Base-by-base conservation (phyloP, 2,329 filamentous ascomycete genomes). In the Xylaria sp. region DNA sequence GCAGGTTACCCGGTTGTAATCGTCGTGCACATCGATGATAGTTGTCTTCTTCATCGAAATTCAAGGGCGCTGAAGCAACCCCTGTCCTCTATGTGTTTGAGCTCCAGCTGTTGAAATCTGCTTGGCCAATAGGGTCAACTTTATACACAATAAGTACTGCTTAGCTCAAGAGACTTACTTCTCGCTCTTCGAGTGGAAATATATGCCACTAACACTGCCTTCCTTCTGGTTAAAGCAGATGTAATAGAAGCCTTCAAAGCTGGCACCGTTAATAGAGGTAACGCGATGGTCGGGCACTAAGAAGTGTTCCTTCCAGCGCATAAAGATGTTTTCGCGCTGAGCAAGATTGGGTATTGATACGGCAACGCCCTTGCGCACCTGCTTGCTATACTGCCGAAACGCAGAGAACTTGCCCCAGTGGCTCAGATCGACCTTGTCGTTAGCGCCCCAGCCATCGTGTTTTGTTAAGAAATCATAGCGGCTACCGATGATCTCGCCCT, bases 271-370 rank as follows among this genome's bases (percentile, higher is more conserved):
- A 64, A 99, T 97, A 10, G 91, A 96, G 63, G 90, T 86, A 19
- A 98, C 93, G 15, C 91, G 87, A 75, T 99, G 95, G 72, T 99
- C 93, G 1, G 95, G 95, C 0, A 99, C 95, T 0, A 99, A 81
- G 72, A 99, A 99, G 71, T 96, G 93, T 74, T 99, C 95, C 77
- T 99, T 99, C 95, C 95, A 99, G 63, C 95, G 88, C 95, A 99
- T 99, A 73, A 97, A 99, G 31, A 99, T 89, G 74, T 96, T 89
- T 69, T 97, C 93, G 31, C 68, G 67, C 61, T 72, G 70, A 4
- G 60, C 63, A n/a, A 71, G 49, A 49, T 72, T 72, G 11, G 69
- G 63, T 54, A 72, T 70, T 9, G 51, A 44, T 27, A 82, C 76
- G 21, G 86, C 46, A 4, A 59, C 49, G 15, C 85, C 85, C 68